Percentiles rank a stretch among this genome's conserved stretches.
Conservation (phyloP, 2,329 filamentous ascomycete genomes). For the Aspergillus awamori region DNA sequence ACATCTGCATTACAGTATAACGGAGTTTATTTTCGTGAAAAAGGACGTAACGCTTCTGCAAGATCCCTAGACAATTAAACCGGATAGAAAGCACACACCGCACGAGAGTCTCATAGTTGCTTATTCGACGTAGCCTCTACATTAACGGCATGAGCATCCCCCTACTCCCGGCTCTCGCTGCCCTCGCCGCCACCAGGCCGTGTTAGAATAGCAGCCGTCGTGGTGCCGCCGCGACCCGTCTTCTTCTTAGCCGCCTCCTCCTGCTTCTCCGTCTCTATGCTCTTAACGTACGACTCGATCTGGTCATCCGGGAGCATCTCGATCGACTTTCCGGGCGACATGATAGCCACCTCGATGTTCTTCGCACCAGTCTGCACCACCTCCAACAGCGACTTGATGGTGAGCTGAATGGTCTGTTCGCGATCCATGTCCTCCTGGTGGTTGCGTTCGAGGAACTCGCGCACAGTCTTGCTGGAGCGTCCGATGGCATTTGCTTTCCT, state of each 20-base stretch:
- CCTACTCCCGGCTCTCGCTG: slow-evolving; percentile 18
- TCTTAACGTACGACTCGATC: slow-evolving; percentile 97
- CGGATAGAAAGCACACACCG: slow-evolving; percentile 10
- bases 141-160: not conserved
- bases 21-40: slow-evolving; percentile 10
- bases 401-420: slow-evolving; percentile 92
- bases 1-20: not conserved
- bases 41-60: slow-evolving; percentile 20
- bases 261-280: slow-evolving; percentile 98
- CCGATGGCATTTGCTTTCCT: slow-evolving; percentile 99
- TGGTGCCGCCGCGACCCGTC: slow-evolving; percentile 60
- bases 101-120: slow-evolving; percentile 22
- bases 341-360: slow-evolving; percentile 99
- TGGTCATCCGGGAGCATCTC: slow-evolving; percentile 95
- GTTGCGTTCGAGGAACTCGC: slow-evolving; percentile 97
- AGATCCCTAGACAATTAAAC: slow-evolving; percentile 17
- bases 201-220: slow-evolving; percentile 71
- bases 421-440: slow-evolving; percentile 98
- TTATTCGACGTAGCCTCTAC: slow-evolving; percentile 17
- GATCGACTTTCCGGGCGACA: slow-evolving; percentile 87
- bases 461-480: slow-evolving; percentile 96
- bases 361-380: slow-evolving; percentile 98
- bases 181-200: slow-evolving; percentile 52
- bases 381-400: slow-evolving; percentile 96
- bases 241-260: slow-evolving; percentile 98